Conservation (phyloP, 257 asterid species). For the Przewalskia tangutica region DNA sequence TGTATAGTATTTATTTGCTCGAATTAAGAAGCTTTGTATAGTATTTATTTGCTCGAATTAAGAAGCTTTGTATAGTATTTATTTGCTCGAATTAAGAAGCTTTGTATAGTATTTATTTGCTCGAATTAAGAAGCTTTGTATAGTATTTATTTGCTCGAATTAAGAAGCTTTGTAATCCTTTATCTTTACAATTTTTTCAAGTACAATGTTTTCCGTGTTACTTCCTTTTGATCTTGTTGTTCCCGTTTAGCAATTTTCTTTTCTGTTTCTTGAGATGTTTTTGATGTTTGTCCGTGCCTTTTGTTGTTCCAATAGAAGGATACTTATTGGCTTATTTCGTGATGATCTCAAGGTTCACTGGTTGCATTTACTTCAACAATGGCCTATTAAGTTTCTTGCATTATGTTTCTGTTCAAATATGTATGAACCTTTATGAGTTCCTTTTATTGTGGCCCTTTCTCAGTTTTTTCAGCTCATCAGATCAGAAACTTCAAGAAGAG, state of each 20-base stretch:
- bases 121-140: neutral
- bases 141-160: neutral
- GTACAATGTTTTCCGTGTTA: neutral
- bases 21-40: neutral
- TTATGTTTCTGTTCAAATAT: neutral
- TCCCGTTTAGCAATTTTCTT: neutral
- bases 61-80: neutral
- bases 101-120: too few species aligned
- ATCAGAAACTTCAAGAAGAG: conserved; percentile 44
- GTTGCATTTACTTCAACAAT: neutral
- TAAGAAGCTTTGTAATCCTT: neutral
- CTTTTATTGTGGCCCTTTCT: too few species aligned
- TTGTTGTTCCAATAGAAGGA: neutral
- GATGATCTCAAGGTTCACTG: neutral
- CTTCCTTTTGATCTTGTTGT: neutral
- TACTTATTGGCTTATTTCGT: neutral
- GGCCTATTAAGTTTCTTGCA: neutral
- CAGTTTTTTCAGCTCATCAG: conserved; percentile 46
- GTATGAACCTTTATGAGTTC: too few species aligned
- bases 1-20: neutral
- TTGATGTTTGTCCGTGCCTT: neutral
- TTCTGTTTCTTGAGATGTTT: neutral
- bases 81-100: too few species aligned
- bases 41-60: neutral
- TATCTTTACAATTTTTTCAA: neutral